phyloP scores from a whole-genome alignment of 371 early-diverging fungal genomes.

The Thermomucor indicae-seudaticae region DNA sequence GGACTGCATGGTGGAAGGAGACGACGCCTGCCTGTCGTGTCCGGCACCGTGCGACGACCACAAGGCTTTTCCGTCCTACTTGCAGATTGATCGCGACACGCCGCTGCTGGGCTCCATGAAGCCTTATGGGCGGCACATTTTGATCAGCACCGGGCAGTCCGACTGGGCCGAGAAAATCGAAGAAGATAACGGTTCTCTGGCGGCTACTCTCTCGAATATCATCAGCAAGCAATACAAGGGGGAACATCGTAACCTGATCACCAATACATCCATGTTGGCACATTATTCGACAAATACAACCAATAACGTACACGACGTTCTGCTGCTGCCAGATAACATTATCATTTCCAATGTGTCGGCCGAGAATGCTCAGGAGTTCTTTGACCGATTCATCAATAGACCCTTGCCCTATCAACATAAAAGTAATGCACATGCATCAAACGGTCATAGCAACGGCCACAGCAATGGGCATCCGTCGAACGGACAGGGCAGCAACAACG shows the following conservation, averaged over 20 bases:
- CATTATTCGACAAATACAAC: constrained; percentile 19
- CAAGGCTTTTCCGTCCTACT: constrained; percentile 55
- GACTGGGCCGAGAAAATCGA: constrained; percentile 64
- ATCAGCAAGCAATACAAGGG: constrained; percentile 13
- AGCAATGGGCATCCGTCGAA: constrained; percentile 3
- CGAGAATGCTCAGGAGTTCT: constrained; percentile 42
- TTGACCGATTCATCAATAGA: constrained; percentile 39
- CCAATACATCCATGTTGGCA: constrained; percentile 43
- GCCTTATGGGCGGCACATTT: constrained; percentile 68
- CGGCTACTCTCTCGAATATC: constrained; percentile 29
- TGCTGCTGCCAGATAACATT: constrained; percentile 55
- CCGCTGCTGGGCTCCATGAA: constrained; percentile 62
- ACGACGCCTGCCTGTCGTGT: constrained; percentile 38
- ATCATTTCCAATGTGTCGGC: constrained; percentile 50
- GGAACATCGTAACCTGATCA: constrained; percentile 38
- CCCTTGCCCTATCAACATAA: constrained; percentile 24
- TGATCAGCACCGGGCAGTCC: constrained; percentile 61
- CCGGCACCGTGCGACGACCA: constrained; percentile 56
- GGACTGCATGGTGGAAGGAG: constrained; percentile 23
- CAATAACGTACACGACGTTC: constrained; percentile 34
- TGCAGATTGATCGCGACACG: constrained; percentile 55
- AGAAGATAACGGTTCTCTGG: constrained; percentile 47
- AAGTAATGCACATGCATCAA: neutral
- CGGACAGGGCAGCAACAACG: constrained; percentile 1
- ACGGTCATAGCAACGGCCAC: constrained; percentile 2